phyloP scores from a whole-genome alignment of 345 rosid species.

The Gossypium thurberi region DNA sequence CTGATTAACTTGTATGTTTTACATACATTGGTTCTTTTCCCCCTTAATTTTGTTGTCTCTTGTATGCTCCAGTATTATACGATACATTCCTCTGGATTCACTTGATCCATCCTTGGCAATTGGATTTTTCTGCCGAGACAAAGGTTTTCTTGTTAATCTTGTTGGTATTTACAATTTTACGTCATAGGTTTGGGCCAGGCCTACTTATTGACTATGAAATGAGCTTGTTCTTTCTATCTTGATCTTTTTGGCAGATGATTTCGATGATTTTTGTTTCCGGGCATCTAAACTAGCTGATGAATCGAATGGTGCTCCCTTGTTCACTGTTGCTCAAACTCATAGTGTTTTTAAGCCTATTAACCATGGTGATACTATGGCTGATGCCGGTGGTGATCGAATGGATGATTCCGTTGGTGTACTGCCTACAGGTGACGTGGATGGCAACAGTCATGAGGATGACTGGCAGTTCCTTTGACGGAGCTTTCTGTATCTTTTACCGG shows the following conservation, averaged over 20 bases:
- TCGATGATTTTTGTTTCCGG: slow-evolving; percentile 61
- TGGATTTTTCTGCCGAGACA: slow-evolving; percentile 83
- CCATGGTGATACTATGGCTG: slow-evolving; percentile 16
- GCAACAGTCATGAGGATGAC: slow-evolving; percentile 39
- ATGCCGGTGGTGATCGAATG: slow-evolving; percentile 13
- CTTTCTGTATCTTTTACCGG: neutral
- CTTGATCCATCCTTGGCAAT: slow-evolving; percentile 90
- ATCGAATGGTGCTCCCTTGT: slow-evolving; percentile 84
- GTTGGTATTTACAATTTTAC: neutral
- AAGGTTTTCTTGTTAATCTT: slow-evolving; percentile 39
- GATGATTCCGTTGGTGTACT: slow-evolving; percentile 24
- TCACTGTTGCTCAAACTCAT: slow-evolving; percentile 41
- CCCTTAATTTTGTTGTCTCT: neutral
- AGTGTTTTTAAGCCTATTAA: slow-evolving; percentile 11
- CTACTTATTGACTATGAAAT: neutral
- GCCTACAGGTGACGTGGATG: slow-evolving; percentile 21
- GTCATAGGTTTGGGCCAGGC: neutral
- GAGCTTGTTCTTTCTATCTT: neutral
- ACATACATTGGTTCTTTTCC: neutral
- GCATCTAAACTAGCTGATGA: slow-evolving; percentile 72
- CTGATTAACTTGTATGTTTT: neutral
- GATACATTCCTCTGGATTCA: slow-evolving; percentile 58
- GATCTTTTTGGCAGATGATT: slow-evolving; percentile 47
- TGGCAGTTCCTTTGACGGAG: slow-evolving; percentile 55
- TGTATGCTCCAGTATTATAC: slow-evolving; percentile 35